phyloP scores from a whole-genome alignment of 148 eudicot species.

The Amaranthus palmeri region DNA sequence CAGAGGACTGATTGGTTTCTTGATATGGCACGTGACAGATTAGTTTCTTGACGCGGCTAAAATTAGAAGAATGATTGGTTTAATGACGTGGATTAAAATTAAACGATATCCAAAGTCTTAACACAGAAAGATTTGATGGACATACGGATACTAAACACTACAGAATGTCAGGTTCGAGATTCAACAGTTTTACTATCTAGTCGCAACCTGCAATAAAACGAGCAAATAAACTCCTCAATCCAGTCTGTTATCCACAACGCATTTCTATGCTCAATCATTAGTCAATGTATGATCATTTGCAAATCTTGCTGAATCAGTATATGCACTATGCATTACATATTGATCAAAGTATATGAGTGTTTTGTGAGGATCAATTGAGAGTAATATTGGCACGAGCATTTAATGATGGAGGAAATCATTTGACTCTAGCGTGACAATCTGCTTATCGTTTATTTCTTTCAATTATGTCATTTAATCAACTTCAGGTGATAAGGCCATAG shows the following conservation, averaged over 20 bases:
- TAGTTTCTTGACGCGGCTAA: not conserved
- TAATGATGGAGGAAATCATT: constrained; percentile 3
- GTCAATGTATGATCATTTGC: not conserved
- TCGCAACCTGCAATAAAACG: constrained; percentile 7
- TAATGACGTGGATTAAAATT: not conserved
- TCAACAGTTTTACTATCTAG: not conserved
- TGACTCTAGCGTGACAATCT: not conserved
- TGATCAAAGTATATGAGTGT: too few species aligned
- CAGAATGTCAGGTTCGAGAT: not conserved
- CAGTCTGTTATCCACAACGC: not conserved
- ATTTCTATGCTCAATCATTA: not conserved
- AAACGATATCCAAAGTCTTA: not conserved
- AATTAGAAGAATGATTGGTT: too few species aligned
- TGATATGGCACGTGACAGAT: not conserved
- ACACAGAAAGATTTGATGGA: not conserved
- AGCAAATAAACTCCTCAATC: constrained; percentile 3
- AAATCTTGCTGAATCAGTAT: not conserved
- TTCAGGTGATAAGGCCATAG: not conserved
- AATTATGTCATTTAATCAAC: not conserved
- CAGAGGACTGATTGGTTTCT: not conserved
- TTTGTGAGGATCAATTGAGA: not conserved
- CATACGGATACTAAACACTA: not conserved
- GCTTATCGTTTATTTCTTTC: not conserved
- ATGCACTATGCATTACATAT: not conserved
- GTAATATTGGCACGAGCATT: not conserved